Evolutionary conservation across 768 basidiomycete genomes (phyloP), one percentile per base, ranked within the genome.

Genomic region (Trametes elegans): DNA sequence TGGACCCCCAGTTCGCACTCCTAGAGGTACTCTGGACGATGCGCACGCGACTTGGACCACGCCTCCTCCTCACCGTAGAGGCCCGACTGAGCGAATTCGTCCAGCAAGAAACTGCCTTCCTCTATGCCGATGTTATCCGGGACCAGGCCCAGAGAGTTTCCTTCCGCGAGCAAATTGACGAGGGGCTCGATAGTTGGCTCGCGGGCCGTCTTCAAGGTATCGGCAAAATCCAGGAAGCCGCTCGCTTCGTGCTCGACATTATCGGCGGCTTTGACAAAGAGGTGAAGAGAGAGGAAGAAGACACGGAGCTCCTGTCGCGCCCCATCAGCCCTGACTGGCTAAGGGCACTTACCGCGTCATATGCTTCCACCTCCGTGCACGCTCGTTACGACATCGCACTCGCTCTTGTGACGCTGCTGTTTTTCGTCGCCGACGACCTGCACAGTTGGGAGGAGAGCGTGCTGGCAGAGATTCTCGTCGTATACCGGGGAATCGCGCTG

Each of bases 351-450:
- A 80, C 81, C 28, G 77, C 87, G 23, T 74, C 79, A 27, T 93
- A 90, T 66, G 74, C 80, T 31, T 73, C 76, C 14, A 79, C 77
- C 46, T 79, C 87, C 4, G 73, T 89, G 41, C 77, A 83, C 58
- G 89, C 86, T 11, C 79, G 91, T 67, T 90, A 92, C 66, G 87
- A 90, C 49, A 75, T 92, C 28, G 82, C 82, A 56, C 73, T 89
- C 19, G 77, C 82, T 10, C 71, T 93, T 40, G 71, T 89, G 46
- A 77, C 79, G 21, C 69, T 91, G 24, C 75, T 92, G 16, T 85
- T 90, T 66, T 89, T 90, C 73, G 74, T 88, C 46, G 76, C 82
- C 7, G 82, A 85, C 23, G 80, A 84, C 34, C 70, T 87, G n/a
- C 71, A 73, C 31, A 70, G 74, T 29, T 87, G 87, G 83, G 82